These are phyloP conservation scores for Penicillium atrosanguineum DNA, from an alignment of 495 filamentous ascomycete species.

Conservation along the genomic window DNA sequence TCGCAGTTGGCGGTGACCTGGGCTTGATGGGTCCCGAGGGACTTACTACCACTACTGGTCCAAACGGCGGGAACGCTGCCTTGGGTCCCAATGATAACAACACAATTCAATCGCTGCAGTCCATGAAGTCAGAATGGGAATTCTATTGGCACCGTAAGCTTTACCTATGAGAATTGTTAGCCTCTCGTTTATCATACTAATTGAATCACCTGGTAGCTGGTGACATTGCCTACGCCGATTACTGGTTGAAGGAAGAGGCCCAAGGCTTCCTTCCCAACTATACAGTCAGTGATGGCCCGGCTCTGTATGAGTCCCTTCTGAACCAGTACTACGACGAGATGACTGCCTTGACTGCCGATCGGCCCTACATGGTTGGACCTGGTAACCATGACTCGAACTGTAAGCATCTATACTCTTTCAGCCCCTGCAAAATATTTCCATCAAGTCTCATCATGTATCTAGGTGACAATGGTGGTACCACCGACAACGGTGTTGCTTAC, in stretches of 20 bases:
- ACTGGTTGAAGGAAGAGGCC: slow-evolving; percentile 30
- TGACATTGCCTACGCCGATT: slow-evolving; percentile 46
- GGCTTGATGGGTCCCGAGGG: slow-evolving; percentile 13
- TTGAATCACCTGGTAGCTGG: slow-evolving; percentile 2
- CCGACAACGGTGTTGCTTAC: background rate
- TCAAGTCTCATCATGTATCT: background rate
- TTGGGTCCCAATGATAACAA: slow-evolving; percentile 9
- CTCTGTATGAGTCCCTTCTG: slow-evolving; percentile 40
- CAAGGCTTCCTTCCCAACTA: slow-evolving; percentile 31
- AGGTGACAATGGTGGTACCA: background rate
- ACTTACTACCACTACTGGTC: slow-evolving; percentile 8
- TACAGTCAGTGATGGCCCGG: slow-evolving; percentile 21
- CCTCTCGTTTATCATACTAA: background rate
- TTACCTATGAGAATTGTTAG: background rate
- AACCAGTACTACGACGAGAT: slow-evolving; percentile 45
- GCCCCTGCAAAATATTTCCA: background rate
- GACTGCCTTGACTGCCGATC: slow-evolving; percentile 22
- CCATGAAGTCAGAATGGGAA: background rate
- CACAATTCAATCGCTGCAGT: slow-evolving; percentile 10
- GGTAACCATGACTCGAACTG: slow-evolving; percentile 48
- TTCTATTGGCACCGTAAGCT: slow-evolving; percentile 13
- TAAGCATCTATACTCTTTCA: background rate
- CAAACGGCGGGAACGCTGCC: background rate
- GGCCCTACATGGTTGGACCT: slow-evolving; percentile 44
- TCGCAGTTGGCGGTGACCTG: slow-evolving; percentile 13